Base-by-base conservation (phyloP, 345 rosid genomes). In the Cochlearia excelsa region DNA sequence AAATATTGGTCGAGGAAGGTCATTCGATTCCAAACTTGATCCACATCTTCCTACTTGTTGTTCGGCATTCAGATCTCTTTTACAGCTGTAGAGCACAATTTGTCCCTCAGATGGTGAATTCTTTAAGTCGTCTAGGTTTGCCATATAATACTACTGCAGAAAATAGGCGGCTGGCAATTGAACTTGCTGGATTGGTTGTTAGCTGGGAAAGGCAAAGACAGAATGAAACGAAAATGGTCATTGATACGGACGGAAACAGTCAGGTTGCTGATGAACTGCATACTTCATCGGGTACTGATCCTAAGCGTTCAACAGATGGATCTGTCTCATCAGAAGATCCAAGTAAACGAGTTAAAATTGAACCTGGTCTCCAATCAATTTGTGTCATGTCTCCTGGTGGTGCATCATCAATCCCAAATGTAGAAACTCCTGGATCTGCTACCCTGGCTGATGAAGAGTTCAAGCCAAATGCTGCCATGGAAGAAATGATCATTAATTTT, bases 391-490 rank as follows among this genome's bases (percentile, higher is more conserved):
- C 99, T 48, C 97, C 97, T 63, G 96, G 97, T 49, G 90, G 85
- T 75, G 74, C 91, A 31, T 80, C 97, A 49, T 85, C 96, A 39
- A 90, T 90, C 50, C 83, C 96, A 38, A 87, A 85, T 45, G 75
- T 90, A 50, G 99, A 90, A 77, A 84, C 97, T 72, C 92, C 96
- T n/a, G 99, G 99, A 64, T 77, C 96, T 69, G 81, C 88, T 74
- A 81, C 88, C 67, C 99, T 87, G 78, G 92, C 97, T 57, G 99
- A 93, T 69, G 99, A 93, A 73, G 99, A 93, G 73, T 93, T 89
- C 70, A 93, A 93, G 76, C 97, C 97, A 43, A 93, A 93, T 84
- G 99, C 97, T 58, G 99, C 99, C 51, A 93, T 93, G 99, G 99
- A 93, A 78, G 99, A 93, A 78, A 93, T 93, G 97, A 87, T 93